Conservation (phyloP, 345 rosid species). For the Corymbia maculata region DNA sequence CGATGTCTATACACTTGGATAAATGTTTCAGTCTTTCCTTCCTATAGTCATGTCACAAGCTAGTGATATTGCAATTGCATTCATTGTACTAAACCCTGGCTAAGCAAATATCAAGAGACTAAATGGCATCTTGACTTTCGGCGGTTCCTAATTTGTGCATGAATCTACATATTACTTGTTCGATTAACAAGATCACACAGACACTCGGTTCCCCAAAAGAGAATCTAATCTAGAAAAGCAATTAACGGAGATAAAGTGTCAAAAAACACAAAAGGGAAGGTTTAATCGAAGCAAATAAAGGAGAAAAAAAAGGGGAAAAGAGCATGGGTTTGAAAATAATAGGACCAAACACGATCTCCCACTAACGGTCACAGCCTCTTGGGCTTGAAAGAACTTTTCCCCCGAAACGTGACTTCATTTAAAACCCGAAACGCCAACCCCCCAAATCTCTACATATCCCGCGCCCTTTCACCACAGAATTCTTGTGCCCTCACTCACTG, state of each 20-base stretch:
- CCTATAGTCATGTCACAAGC: neutral
- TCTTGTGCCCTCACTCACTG: neutral
- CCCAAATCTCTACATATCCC: neutral
- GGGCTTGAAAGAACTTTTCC: neutral
- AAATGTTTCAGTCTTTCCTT: neutral
- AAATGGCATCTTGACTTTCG: neutral
- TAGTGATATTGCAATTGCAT: neutral
- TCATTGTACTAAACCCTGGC: neutral
- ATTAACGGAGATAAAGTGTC: neutral
- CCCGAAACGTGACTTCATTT: conserved; percentile 6
- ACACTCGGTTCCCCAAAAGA: neutral
- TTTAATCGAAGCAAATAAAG: neutral
- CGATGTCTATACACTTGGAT: neutral
- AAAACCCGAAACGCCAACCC: neutral
- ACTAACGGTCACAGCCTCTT: neutral
- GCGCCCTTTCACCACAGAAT: neutral
- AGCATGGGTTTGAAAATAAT: neutral
- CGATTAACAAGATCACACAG: neutral
- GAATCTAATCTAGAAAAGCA: neutral
- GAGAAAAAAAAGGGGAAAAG: neutral
- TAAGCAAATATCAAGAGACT: neutral
- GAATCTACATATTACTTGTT: neutral
- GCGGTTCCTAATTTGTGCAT: neutral
- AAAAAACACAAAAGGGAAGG: neutral
- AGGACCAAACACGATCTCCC: neutral